Conservation (phyloP, 805 yeast genomes). For the Cyberlindnera mycetangii region DNA sequence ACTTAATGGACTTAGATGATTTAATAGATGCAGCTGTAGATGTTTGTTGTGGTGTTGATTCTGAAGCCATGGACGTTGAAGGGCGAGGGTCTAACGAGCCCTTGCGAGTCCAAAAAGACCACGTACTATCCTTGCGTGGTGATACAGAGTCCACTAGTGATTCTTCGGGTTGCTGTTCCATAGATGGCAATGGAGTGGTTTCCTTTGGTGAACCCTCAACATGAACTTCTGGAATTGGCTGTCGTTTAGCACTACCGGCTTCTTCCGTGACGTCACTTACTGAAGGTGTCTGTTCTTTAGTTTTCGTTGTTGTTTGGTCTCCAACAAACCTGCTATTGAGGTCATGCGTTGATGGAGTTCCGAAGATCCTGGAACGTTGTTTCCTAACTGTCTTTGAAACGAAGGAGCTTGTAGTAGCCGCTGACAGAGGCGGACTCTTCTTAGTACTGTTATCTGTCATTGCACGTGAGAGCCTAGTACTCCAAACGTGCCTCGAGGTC, state of each 20-base stretch:
- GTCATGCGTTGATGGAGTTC: conserved; percentile 10
- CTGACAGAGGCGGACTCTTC: background rate
- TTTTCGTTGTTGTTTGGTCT: background rate
- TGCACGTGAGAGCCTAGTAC: background rate
- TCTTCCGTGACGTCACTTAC: background rate
- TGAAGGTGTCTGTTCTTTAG: background rate
- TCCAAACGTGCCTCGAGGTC: background rate
- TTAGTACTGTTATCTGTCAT: conserved; percentile 3
- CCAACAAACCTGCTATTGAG: conserved; percentile 1
- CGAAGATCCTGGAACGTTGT: conserved; percentile 14
- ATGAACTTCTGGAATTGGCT: background rate
- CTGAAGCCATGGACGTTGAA: background rate
- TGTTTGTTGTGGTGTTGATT: background rate
- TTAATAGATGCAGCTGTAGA: conserved; percentile 10
- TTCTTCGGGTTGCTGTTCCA: background rate
- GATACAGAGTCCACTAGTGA: background rate
- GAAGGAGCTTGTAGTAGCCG: background rate
- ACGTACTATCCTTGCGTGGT: conserved; percentile 13
- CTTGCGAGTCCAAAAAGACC: conserved; percentile 15
- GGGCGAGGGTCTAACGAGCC: conserved; percentile 5
- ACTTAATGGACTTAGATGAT: conserved; percentile 2
- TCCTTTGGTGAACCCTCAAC: background rate
- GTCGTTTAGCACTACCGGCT: background rate
- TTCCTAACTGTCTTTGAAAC: conserved; percentile 5
- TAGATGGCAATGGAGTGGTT: background rate